Evolutionary conservation across 768 basidiomycete genomes (phyloP), one percentile per base, ranked within the genome.

Genomic region (Kwoniella shandongensis): DNA sequence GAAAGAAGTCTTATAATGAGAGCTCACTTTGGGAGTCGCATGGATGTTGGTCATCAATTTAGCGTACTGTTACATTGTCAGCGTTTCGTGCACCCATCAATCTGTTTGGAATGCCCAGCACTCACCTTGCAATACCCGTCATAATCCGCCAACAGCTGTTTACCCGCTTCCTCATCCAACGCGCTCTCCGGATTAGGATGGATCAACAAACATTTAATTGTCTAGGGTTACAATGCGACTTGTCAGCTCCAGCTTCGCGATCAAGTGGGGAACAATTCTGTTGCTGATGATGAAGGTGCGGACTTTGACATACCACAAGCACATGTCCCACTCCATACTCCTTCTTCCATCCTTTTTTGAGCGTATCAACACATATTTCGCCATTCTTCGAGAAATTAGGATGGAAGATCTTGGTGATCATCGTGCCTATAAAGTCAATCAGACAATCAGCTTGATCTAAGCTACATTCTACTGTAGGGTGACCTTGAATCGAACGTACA

Each of bases 181-280:
- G 93, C 94, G 7, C 90, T 93, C 76, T 97, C 93, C 29, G 94
- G 91, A 73, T 96, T 96, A 27, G 93, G 93, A 72, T 92, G 92
- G 64, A 98, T 97, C 61, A 98, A 83, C 44, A 98, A 84, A 72
- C 93, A 96, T 75, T 92, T 93, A 63, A 97, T 86, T 26, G 91
- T 93, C 77, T 78, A 44, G 5, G 15, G 22, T 25, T 8, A 42
- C 7, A 10, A 49, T 48, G 39, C 61, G n/a, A n/a, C n/a, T n/a
- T n/a, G n/a, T n/a, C n/a, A n/a, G n/a, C n/a, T n/a, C n/a, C n/a
- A n/a, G n/a, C n/a, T n/a, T n/a, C n/a, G n/a, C n/a, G n/a, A n/a
- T n/a, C n/a, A n/a, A n/a, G n/a, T n/a, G n/a, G n/a, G n/a, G n/a
- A n/a, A n/a, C n/a, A n/a, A n/a, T n/a, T n/a, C n/a, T n/a, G n/a